Percentiles rank a stretch among this genome's conserved stretches.
These are phyloP conservation scores for Davidsoniella virescens DNA, from an alignment of 2,329 filamentous ascomycete genomes.

Conservation along the genomic window DNA sequence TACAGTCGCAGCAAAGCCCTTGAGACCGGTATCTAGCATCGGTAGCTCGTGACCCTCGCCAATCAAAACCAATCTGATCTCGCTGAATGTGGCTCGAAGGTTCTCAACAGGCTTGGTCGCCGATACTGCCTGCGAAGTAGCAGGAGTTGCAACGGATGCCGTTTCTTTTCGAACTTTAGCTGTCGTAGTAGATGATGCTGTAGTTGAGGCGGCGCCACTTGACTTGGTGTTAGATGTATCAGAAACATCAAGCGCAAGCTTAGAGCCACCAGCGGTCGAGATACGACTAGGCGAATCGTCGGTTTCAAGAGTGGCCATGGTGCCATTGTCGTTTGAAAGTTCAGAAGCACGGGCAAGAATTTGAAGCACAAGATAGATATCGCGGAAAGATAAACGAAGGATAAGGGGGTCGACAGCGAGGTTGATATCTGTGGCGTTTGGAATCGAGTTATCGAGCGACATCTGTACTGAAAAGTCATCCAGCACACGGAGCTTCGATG, in stretches of 20 bases:
- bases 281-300: slow-evolving; percentile 16
- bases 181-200: too few species aligned
- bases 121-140: background rate
- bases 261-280: background rate
- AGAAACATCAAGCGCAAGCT: background rate
- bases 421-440: slow-evolving; percentile 59
- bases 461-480: slow-evolving; percentile 91
- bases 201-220: background rate
- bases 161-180: too few species aligned
- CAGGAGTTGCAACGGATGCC: too few species aligned
- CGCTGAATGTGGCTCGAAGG: slow-evolving; percentile 70
- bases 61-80: slow-evolving; percentile 82
- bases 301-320: slow-evolving; percentile 31
- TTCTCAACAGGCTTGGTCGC: slow-evolving; percentile 43
- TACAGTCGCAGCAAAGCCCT: slow-evolving; percentile 70
- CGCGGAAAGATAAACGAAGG: slow-evolving; percentile 73
- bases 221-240: background rate
- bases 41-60: slow-evolving; percentile 92
- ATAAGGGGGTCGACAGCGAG: slow-evolving; percentile 84
- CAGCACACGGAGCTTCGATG: slow-evolving; percentile 73
- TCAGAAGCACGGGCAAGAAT: slow-evolving; percentile 85
- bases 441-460: slow-evolving; percentile 57
- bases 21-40: slow-evolving; percentile 83
- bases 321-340: slow-evolving; percentile 52
- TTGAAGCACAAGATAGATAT: slow-evolving; percentile 86